Conservation (phyloP, 2,329 filamentous ascomycete genomes). For the Hypoxylon sp. region DNA sequence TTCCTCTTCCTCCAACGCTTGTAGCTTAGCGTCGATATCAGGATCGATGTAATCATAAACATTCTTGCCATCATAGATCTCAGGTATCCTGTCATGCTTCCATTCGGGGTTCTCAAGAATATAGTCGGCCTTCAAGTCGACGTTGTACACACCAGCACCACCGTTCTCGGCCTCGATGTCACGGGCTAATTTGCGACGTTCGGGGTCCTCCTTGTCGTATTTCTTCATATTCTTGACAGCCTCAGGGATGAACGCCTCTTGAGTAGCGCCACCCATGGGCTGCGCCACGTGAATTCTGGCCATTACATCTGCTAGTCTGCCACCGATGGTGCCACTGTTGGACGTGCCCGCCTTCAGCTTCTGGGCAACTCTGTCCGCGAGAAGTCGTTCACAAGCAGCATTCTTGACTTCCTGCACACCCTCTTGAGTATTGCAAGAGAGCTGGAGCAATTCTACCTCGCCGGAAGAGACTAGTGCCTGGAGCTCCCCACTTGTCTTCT, state of each 20-base stretch:
- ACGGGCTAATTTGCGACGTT: conserved; percentile 82
- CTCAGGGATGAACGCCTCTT: conserved; percentile 91
- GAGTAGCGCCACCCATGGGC: conserved; percentile 83
- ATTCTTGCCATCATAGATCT: conserved; percentile 95
- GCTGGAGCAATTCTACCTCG: conserved; percentile 92
- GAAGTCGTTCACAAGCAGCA: conserved; percentile 90
- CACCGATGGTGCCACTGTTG: conserved; percentile 80
- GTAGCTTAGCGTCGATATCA: conserved; percentile 94
- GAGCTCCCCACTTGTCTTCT: conserved; percentile 82
- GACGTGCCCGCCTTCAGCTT: conserved; percentile 94
- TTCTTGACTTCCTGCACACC: conserved; percentile 97
- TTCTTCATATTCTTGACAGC: conserved; percentile 85
- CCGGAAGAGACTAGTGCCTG: conserved; percentile 85
- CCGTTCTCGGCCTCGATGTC: conserved; percentile 94
- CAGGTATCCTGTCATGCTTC: conserved; percentile 96
- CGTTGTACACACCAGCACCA: conserved; percentile 94
- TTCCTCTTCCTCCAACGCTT: conserved; percentile 94
- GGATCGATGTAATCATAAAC: conserved; percentile 98
- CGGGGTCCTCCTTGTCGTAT: conserved; percentile 91
- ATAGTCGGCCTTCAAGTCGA: conserved; percentile 92
- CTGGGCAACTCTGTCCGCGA: conserved; percentile 93
- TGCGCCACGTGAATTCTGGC: conserved; percentile 97
- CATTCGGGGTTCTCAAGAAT: conserved; percentile 89
- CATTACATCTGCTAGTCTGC: conserved; percentile 90
- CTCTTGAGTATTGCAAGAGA: conserved; percentile 95